Evolutionary conservation across 495 filamentous ascomycete genomes (phyloP).

Genomic region (Neurospora terricola): DNA sequence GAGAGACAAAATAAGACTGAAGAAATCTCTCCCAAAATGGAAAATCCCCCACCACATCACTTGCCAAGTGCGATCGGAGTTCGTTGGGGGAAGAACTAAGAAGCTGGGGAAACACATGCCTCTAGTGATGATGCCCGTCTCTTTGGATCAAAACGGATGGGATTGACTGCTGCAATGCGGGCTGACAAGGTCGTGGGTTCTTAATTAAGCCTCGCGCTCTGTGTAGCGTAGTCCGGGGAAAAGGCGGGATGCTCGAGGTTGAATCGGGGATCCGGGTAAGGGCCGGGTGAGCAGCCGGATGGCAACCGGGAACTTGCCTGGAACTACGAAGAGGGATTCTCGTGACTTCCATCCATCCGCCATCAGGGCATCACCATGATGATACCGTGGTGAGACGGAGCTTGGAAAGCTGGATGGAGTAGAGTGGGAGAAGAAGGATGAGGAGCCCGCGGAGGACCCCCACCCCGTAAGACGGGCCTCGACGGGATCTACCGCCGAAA

Average conservation of each 20-base stretch:
- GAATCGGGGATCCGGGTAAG: not conserved
- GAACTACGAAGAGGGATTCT: not conserved
- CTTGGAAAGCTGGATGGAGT: not conserved
- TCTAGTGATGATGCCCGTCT: not conserved
- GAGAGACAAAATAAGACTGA: not conserved
- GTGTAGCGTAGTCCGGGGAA: not conserved
- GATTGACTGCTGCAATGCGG: not conserved
- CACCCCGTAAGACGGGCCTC: not conserved
- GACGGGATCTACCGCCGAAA: not conserved
- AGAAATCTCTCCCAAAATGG: not conserved
- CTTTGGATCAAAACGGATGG: not conserved
- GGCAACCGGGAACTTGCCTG: not conserved
- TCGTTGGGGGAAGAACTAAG: not conserved
- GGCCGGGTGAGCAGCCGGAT: not conserved
- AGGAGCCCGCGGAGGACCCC: not conserved
- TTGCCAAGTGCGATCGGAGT: not conserved
- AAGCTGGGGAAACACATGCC: not conserved
- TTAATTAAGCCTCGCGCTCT: not conserved
- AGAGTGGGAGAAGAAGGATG: not conserved
- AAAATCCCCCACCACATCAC: not conserved
- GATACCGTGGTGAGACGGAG: not conserved
- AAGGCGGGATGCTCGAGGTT: not conserved
- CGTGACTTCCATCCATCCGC: not conserved
- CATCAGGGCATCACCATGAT: not conserved
- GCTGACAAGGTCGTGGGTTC: not conserved